Conservation (phyloP, 345 rosid genomes). For the Heritiera littoralis region DNA sequence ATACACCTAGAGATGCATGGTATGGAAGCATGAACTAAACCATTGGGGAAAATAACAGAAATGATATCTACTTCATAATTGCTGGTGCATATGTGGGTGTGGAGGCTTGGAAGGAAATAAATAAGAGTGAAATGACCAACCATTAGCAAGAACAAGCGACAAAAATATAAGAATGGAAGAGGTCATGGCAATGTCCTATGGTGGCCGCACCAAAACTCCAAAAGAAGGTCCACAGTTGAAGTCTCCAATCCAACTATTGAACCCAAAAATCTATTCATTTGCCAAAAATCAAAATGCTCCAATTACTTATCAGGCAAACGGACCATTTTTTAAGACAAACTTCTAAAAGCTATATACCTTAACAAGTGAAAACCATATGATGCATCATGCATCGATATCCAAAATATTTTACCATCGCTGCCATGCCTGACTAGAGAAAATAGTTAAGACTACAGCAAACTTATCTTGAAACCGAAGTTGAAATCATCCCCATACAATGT, state of each 20-base stretch:
- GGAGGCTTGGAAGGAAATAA: neutral
- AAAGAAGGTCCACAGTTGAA: neutral
- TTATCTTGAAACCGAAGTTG: neutral
- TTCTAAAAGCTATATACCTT: neutral
- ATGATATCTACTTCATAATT: too few species aligned
- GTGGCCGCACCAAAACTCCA: neutral
- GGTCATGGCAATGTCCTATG: neutral
- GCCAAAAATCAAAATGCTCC: conserved; percentile 16
- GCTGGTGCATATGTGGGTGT: too few species aligned
- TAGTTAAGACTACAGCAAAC: neutral
- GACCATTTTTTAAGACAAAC: neutral
- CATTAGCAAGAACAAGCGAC: neutral
- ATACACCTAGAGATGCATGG: neutral
- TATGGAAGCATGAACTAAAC: neutral
- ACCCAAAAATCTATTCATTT: neutral
- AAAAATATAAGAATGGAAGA: neutral
- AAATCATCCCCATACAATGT: neutral
- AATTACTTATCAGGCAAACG: neutral
- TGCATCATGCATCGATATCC: neutral
- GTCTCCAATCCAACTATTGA: neutral
- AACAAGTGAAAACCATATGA: neutral
- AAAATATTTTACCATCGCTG: neutral
- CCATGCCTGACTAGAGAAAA: neutral
- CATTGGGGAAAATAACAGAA: neutral
- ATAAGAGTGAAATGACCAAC: neutral